Percentiles rank a stretch among this genome's conserved stretches.
Evolutionary conservation across 345 rosid species (phyloP).

Genomic region (Dovyalis caffra): DNA sequence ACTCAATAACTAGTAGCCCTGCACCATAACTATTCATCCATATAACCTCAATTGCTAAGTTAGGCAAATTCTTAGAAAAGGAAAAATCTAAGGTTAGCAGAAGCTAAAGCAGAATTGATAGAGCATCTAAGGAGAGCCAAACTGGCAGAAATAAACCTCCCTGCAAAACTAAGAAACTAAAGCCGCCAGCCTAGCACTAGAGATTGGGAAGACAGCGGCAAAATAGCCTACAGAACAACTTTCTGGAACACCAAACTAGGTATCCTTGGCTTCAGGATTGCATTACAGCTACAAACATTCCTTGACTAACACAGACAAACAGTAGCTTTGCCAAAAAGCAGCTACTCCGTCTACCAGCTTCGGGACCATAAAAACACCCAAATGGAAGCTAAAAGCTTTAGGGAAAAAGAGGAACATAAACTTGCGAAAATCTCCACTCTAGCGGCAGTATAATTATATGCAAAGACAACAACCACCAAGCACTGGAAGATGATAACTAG

Average conservation of each 20-base stretch:
- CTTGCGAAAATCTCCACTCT: background rate
- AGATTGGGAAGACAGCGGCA: background rate
- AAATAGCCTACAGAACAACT: background rate
- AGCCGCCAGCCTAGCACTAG: background rate
- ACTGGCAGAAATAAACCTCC: background rate
- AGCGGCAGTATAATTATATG: background rate
- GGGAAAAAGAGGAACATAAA: background rate
- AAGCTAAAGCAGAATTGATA: background rate
- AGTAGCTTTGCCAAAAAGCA: background rate
- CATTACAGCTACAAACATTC: background rate
- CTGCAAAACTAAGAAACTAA: background rate
- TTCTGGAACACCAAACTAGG: background rate
- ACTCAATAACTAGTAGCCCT: background rate
- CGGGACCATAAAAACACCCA: background rate
- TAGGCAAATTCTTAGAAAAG: too few species aligned
- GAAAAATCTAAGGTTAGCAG: background rate
- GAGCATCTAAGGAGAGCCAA: background rate
- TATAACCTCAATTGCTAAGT: background rate
- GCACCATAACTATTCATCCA: too few species aligned
- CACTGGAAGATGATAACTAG: background rate
- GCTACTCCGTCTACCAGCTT: background rate
- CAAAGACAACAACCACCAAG: background rate
- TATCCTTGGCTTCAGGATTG: background rate
- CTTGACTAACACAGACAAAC: background rate
- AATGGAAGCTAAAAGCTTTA: background rate